These are phyloP conservation scores for Xylaria sp. DNA, from an alignment of 2,329 filamentous ascomycete species.

Conservation along the genomic window DNA sequence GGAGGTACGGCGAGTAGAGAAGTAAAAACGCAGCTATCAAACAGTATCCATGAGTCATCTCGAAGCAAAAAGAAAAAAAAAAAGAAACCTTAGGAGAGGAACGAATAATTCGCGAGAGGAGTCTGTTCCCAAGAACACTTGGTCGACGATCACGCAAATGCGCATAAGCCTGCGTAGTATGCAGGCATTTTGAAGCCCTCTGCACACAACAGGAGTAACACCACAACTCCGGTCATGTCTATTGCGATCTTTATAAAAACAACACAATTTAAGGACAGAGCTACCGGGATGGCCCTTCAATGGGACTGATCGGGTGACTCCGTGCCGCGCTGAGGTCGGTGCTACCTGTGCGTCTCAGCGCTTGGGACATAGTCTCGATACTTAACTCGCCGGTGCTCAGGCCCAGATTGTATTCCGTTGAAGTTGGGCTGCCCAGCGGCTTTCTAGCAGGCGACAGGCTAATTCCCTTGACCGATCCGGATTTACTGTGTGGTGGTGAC, in stretches of 20 bases:
- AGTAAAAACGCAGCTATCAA: constrained; percentile 37
- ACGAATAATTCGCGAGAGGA: constrained; percentile 12
- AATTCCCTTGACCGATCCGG: constrained; percentile 77
- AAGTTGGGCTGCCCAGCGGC: constrained; percentile 72
- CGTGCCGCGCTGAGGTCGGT: constrained; percentile 73
- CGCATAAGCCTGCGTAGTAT: constrained; percentile 15
- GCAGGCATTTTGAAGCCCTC: not conserved
- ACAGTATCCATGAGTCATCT: constrained; percentile 47
- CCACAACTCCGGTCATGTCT: constrained; percentile 3
- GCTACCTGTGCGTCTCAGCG: constrained; percentile 84
- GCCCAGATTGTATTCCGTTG: constrained; percentile 61
- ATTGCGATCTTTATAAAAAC: not conserved
- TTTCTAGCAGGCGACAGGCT: constrained; percentile 74
- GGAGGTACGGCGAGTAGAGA: constrained; percentile 17
- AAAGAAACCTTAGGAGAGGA: constrained; percentile 10
- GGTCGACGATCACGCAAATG: constrained; percentile 9
- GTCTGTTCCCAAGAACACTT: constrained; percentile 19
- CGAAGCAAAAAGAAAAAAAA: constrained; percentile 21
- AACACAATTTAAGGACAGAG: not conserved
- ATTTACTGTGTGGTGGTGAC: constrained; percentile 81
- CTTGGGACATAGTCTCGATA: constrained; percentile 94
- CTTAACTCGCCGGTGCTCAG: constrained; percentile 74
- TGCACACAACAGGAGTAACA: constrained; percentile 13
- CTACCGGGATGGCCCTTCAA: constrained; percentile 57
- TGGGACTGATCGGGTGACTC: constrained; percentile 69